Base-by-base conservation (phyloP, 108 stramenopile species). In the Aurantiochytrium sp. region DNA sequence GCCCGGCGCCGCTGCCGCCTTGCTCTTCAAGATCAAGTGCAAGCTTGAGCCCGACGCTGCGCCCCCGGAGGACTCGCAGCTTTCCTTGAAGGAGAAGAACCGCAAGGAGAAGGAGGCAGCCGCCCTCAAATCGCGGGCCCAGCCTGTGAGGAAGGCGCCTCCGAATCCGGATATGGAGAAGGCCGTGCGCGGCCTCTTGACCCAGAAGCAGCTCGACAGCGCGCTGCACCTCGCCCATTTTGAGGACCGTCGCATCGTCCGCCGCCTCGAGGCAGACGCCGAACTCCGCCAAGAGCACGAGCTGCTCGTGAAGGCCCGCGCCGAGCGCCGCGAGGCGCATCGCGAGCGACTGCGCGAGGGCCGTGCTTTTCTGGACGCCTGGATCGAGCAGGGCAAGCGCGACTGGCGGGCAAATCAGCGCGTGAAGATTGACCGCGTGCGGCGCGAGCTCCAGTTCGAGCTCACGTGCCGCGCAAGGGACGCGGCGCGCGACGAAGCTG, bases 381-480 rank as follows among this genome's bases (percentile, higher is more conserved):
- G 73, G 73, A 81, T 81, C 30, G 73, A 41, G 27, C 39, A 81
- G 45, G 73, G 73, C 73, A 81, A 81, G 32, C 24, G 24, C 27
- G n/a, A 41, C 30, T 81, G 73, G 73, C 6, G 30, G 4, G 24
- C 39, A 42, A 81, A 81, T 3, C 36, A 81, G 24, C 42, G n/a
- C n/a, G 73, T 81, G 36, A 81, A 81, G 30, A 17, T 5, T 27
- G 45, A 81, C 36, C 39, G 73, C 6, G 12, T 48, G 8, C 73
- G 45, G 12, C 39, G 45, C 27, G 73, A 81, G 45, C 73, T 81
- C 6, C 42, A 81, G 24, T 81, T 81, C 32, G 73, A 81, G 73
- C 45, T 81, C n/a, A 81, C 73, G 6, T 81, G 73, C 30, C 73
- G 39, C 15, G 73, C 73, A n/a, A 41, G 42, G 36, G 73, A 81